Percentiles rank a stretch among this genome's conserved stretches.
These are phyloP conservation scores for Apiotrichum siamense DNA, from an alignment of 1,284 basidiomycete genomes.

Conservation along the genomic window DNA sequence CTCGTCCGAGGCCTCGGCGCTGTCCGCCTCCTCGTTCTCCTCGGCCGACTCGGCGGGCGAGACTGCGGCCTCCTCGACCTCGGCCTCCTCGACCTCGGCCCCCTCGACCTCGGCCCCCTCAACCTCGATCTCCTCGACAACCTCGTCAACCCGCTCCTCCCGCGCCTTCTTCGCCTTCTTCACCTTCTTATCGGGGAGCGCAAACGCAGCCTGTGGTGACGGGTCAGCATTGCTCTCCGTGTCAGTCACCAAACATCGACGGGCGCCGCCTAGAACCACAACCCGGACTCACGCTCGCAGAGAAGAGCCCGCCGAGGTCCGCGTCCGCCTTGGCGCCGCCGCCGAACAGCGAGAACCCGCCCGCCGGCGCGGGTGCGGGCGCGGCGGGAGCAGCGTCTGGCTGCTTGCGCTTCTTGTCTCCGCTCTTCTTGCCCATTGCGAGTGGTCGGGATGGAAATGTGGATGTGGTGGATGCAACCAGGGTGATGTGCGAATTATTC, in stretches of 20 bases:
- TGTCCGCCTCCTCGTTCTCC: not conserved
- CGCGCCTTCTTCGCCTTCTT: constrained; percentile 10
- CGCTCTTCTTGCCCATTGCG: constrained; percentile 18
- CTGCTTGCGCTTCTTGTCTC: constrained; percentile 31
- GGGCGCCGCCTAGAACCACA: too few relatives aligned
- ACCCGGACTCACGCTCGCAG: constrained; percentile 41
- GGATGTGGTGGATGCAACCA: too few relatives aligned
- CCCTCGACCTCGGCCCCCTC: constrained; percentile 3
- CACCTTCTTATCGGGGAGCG: constrained; percentile 14
- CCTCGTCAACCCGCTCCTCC: not conserved
- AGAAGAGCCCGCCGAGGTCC: constrained; percentile 47
- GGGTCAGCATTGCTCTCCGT: too few relatives aligned
- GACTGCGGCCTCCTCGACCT: constrained; percentile 3
- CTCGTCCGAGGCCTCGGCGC: not conserved
- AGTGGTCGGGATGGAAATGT: too few relatives aligned
- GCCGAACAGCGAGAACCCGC: constrained; percentile 30
- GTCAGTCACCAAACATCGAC: not conserved
- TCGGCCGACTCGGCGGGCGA: not conserved
- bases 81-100: not conserved
- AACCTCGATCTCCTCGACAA: constrained; percentile 16
- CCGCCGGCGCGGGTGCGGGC: constrained; percentile 4
- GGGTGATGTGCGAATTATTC: too few relatives aligned
- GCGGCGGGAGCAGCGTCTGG: constrained; percentile 5
- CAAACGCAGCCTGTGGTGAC: constrained; percentile 36
- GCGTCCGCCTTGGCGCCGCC: constrained; percentile 29